These are phyloP conservation scores for Parastagonospora avenae DNA, from an alignment of 2,329 filamentous ascomycete genomes.

Conservation along the genomic window DNA sequence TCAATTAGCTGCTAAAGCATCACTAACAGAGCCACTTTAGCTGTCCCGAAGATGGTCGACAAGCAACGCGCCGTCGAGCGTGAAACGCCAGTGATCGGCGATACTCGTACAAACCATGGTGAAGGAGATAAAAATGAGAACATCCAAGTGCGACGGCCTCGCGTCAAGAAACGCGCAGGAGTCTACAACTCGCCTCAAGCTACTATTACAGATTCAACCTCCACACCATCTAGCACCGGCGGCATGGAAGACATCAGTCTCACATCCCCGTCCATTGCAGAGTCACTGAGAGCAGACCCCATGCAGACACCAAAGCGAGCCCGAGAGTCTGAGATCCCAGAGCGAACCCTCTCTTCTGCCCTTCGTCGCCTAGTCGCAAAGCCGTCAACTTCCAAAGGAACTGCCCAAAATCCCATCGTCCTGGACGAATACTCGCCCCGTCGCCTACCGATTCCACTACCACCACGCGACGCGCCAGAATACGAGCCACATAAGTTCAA, in stretches of 20 bases:
- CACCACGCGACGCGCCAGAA: background rate
- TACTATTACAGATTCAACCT: background rate
- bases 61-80: too few species aligned
- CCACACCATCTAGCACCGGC: background rate
- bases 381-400: slow-evolving; percentile 12
- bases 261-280: slow-evolving; percentile 11
- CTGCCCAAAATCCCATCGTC: slow-evolving; percentile 29
- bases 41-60: too few species aligned
- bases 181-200: background rate
- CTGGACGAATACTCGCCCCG: slow-evolving; percentile 20
- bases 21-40: background rate
- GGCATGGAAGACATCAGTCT: slow-evolving; percentile 11
- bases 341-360: background rate
- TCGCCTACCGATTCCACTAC: background rate
- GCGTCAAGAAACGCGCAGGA: background rate
- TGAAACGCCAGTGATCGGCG: background rate
- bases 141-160: background rate
- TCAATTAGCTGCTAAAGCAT: too few species aligned
- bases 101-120: background rate
- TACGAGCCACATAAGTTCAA: slow-evolving; percentile 17
- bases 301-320: background rate
- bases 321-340: background rate
- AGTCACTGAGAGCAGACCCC: background rate
- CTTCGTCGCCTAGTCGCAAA: slow-evolving; percentile 2
- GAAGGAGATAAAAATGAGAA: background rate